phyloP scores from a whole-genome alignment of 148 eudicot genomes.

The Spergularia marina region DNA sequence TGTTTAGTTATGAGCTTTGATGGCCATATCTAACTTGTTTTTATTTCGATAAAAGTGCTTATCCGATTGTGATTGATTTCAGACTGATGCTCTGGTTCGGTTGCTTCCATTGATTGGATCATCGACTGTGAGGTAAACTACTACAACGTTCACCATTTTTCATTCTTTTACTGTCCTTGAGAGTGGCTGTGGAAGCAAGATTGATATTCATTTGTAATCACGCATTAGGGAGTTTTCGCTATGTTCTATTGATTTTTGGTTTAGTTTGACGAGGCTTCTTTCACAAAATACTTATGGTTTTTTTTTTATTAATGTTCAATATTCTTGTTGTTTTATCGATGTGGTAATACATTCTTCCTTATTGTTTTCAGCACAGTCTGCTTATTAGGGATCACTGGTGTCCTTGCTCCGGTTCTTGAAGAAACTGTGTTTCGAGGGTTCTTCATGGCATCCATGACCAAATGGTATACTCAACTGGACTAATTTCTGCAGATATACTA shows the following conservation, averaged over 20 bases:
- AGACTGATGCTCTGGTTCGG: slow-evolving; percentile 84
- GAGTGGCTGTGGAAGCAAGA: neutral
- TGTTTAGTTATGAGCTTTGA: neutral
- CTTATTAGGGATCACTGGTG: slow-evolving; percentile 75
- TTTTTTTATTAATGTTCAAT: neutral
- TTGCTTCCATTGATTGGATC: slow-evolving; percentile 93
- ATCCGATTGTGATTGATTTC: slow-evolving; percentile 27
- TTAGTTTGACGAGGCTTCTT: neutral
- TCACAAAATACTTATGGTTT: neutral
- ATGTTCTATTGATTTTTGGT: neutral
- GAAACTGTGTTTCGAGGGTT: slow-evolving; percentile 96
- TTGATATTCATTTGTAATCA: too few relatives aligned
- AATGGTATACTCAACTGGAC: slow-evolving; percentile 51
- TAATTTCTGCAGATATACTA: too few relatives aligned
- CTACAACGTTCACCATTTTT: neutral
- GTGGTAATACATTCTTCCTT: neutral
- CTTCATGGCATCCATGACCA: slow-evolving; percentile 82
- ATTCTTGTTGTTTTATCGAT: slow-evolving; percentile 27
- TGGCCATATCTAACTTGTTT: neutral
- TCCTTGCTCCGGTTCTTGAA: slow-evolving; percentile 95
- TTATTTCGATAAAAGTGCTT: neutral
- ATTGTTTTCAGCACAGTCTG: slow-evolving; percentile 69
- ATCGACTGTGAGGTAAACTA: slow-evolving; percentile 64
- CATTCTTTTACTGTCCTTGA: neutral
- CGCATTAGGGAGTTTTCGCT: neutral